Evolutionary conservation across 805 yeast genomes (phyloP).

Genomic region (Cyberlindnera maclurae): DNA sequence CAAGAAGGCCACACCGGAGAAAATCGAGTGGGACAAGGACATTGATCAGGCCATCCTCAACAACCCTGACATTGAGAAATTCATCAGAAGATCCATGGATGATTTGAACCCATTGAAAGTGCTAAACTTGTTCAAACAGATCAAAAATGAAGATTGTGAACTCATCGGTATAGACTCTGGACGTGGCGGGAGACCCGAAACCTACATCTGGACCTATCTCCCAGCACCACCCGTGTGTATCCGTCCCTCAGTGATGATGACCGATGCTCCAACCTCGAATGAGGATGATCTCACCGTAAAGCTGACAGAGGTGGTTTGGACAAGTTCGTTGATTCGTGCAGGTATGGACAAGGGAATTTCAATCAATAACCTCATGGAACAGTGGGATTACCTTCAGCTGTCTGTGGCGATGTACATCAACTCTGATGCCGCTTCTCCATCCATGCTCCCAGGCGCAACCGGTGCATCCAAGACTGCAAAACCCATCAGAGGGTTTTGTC

Average conservation of each 20-base stretch:
- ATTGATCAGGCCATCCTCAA: conserved; percentile 66
- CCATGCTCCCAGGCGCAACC: conserved; percentile 63
- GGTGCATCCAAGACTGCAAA: conserved; percentile 50
- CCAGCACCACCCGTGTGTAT: conserved; percentile 99
- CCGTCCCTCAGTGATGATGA: conserved; percentile 93
- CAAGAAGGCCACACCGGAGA: conserved; percentile 80
- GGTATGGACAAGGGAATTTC: conserved; percentile 95
- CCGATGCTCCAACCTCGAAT: conserved; percentile 80
- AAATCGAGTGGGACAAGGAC: conserved; percentile 79
- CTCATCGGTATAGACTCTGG: conserved; percentile 84
- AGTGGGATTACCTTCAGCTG: conserved; percentile 95
- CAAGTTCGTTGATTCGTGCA: conserved; percentile 87
- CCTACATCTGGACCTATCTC: conserved; percentile 91
- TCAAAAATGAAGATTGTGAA: conserved; percentile 84
- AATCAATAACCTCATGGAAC: conserved; percentile 91
- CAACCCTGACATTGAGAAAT: conserved; percentile 85
- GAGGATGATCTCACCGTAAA: conserved; percentile 97
- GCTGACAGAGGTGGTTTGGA: conserved; percentile 94
- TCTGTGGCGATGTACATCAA: conserved; percentile 97
- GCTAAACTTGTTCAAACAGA: conserved; percentile 77
- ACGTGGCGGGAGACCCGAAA: conserved; percentile 89
- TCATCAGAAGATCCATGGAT: conserved; percentile 80
- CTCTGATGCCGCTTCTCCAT: conserved; percentile 85
- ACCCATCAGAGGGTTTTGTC: conserved; percentile 90
- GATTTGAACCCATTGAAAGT: conserved; percentile 92